Base-by-base conservation (phyloP, 805 yeast genomes). In the Cyberlindnera lachancei region DNA sequence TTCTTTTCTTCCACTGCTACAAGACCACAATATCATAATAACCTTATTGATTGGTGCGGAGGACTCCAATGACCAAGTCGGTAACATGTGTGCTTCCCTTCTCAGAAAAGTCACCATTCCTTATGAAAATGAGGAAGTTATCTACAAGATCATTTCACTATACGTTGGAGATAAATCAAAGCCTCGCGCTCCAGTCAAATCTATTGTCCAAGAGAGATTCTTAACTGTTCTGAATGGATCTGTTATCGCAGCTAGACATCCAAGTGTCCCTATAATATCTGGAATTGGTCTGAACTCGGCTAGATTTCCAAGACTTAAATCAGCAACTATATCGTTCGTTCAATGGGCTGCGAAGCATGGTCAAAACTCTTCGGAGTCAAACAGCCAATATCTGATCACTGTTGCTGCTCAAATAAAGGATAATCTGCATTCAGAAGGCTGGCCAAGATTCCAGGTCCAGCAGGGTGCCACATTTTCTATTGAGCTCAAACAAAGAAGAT, bases 11-110 rank as follows among this genome's bases (percentile, higher is more conserved):
- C 28, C 49, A 9, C 13, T 54, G 6, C 48, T 61, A 18, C 45
- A 50, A 13, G 45, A 59, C n/a, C 61, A 61, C 5, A 47, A 52
- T 3, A 47, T 70, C 18, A 52, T 64, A 7, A 44, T 74, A 7
- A 75, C 82, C 3, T 57, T 78, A 2, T 49, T 82, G 3, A 64
- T 82, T 19, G 95, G 83, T 0, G 63, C 80, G 4, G 64, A 70
- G 11, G 94, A 84, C 47, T 49, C 69, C 0, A 63, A 69, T 9
- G 66, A 81, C 0, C 56, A 68, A 1, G 60, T 82, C 5, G 68
- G 77, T 9, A 79, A 75, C 25, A 41, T 59, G 0, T 79, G 87
- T 1, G 60, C 65, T 3, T 63, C 74, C 12, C 40, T 64, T 8
- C 59, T 75, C 35, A 69, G 72, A 38, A 73, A 76, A 43, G 51